Conservation (phyloP, 2,329 filamentous ascomycete genomes). For the Sordariomycetes sp. region DNA sequence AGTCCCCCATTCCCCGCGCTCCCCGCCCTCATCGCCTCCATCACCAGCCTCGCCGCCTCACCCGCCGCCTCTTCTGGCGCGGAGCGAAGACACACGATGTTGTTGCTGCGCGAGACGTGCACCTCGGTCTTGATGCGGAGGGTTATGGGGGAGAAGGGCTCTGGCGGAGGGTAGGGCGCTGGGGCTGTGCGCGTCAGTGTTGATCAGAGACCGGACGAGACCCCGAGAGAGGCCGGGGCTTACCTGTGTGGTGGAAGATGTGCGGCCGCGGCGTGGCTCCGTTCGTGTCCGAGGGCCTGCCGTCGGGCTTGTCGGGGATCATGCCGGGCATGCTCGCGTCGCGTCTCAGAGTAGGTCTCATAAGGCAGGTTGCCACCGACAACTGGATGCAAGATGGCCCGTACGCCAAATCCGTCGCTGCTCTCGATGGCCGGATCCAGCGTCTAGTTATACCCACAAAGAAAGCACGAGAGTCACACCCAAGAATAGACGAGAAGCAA, state of each 20-base stretch:
- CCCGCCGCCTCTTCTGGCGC: constrained; percentile 24
- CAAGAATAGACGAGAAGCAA: background rate
- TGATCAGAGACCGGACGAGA: background rate
- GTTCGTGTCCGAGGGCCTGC: background rate
- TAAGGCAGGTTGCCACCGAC: background rate
- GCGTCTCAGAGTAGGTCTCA: background rate
- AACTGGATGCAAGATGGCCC: background rate
- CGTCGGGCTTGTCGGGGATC: background rate
- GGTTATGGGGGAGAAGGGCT: constrained; percentile 23
- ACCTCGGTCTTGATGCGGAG: constrained; percentile 34
- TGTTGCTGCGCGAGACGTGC: constrained; percentile 30
- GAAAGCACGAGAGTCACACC: background rate
- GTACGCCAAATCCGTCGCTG: background rate
- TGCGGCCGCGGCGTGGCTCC: background rate
- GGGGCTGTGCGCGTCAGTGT: constrained; percentile 6
- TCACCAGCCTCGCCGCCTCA: constrained; percentile 28
- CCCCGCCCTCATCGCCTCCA: constrained; percentile 27
- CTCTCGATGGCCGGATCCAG: background rate
- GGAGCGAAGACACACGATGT: constrained; percentile 28
- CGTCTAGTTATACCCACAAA: background rate
- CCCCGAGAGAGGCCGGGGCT: background rate
- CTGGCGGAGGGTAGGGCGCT: constrained; percentile 5
- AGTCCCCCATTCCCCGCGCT: constrained; percentile 23
- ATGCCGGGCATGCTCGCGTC: background rate
- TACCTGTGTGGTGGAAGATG: background rate